Evolutionary conservation across 371 early-diverging fungal species (phyloP), one percentile per base, ranked within the genome.

Genomic region (Mucor indicus): DNA sequence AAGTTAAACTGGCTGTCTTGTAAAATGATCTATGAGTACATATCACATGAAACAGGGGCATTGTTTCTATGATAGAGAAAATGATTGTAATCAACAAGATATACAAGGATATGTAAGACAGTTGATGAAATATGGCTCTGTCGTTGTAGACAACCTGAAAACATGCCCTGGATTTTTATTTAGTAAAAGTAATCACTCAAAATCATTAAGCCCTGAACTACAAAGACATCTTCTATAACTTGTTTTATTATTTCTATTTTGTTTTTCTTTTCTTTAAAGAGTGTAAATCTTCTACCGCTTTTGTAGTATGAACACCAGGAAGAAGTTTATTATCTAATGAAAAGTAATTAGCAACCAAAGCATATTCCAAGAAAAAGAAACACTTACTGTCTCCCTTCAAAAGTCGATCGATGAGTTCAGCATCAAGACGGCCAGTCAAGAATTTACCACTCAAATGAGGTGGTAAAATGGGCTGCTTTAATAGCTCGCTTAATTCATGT

Each of bases 381-480:
- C 2, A 41, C 31, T 48, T 47, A 43, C 31, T 44, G 4, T 35
- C 55, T 35, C 61, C 57, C 31, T 84, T 74, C 41, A 80, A 51
- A 21, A 89, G 55, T 17, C 84, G 71, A 29, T 83, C 81, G 4
- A 80, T 84, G 38, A 87, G 69, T 47, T 84, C 84, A 23, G 79
- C 59, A 36, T 85, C 72, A 21, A 72, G 55, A 38, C 85, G 75
- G 49, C 90, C 77, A 1, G 94, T 90, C 44, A 92, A 64, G 52
- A 90, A 94, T 48, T 80, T 81, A 8, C 68, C 66, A 4, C 83
- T 85, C 1, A 85, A 72, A 25, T 91, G 90, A 40, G 77, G 69
- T n/a, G 91, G 89, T 37, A 92, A 53, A 48, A 92, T 63, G 35
- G 84, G 78, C 38, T 78, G 67, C 16, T 73, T 60, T 23, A 93